Evolutionary conservation across 2,329 filamentous ascomycete species (phyloP), one percentile per base, ranked within the genome.

Genomic region (Orbilia javanica): DNA sequence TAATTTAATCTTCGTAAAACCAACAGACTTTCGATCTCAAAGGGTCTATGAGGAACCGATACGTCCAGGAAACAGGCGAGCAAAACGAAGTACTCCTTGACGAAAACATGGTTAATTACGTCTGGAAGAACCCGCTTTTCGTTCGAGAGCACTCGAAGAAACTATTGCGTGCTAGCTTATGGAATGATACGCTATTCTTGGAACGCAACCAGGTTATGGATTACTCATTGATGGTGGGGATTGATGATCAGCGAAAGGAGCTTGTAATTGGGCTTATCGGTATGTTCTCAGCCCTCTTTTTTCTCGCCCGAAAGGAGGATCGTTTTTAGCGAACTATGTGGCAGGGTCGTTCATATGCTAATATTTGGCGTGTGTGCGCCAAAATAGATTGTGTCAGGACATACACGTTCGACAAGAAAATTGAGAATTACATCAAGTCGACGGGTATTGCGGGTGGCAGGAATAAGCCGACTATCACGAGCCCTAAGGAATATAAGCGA

Each of bases 381-480:
- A 25, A 55, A 62, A 66, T 60, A 81, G 95, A 99, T 84, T 98
- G 96, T 84, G 98, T 99, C 81, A 90, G 96, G 69, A 99, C 96
- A 0, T 99, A 98, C 83, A 99, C 96, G 0, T 99, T 96, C 94
- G 96, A 99, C 86, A 99, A 99, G 87, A 97, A 97, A 83, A 89
- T 99, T n/a, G 96, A 99, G 86, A 96, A 92, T 68, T 99, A 96
- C 96, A 97, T 99, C 88, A 99, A 99, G 85, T 94, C 98, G 83
- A 92, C 95, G 44, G 96, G 93, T 0, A 93, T 94, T 82, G 92
- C 89, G 0, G 90, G 90, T 4, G 90, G 91, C 31, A 90, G 92
- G 72, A 93, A 96, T 82, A 91, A 91, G 84, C 96, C 96, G 7
- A 99, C 96, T 0, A 96, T 99, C 63, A 99, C 96, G 10, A 96